Evolutionary conservation across 192 early-diverging fungal genomes (phyloP), one percentile per base, ranked within the genome.

Genomic region (Entomortierella lignicola): DNA sequence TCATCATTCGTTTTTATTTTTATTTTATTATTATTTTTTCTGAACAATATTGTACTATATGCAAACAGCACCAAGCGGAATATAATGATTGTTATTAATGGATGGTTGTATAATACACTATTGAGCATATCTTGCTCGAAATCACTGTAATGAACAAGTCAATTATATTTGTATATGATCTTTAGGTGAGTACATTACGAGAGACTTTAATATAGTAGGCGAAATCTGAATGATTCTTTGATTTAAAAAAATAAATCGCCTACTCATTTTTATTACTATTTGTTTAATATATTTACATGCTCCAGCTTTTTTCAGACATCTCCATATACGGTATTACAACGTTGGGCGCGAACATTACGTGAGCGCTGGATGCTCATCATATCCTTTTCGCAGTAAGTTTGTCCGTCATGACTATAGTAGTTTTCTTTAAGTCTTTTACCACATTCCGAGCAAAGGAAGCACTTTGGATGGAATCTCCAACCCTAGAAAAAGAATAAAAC

Each of bases 401-500:
- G 72, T 31, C 85, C 83, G 47, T 88, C 85, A 72, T 83, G 88
- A 59, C 86, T 88, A 80, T 92, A 94, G 69, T 94, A 94, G 23
- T 84, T 83, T 60, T 90, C 89, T 12, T 84, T 85, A 32, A 94
- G 80, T 13, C 85, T 74, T 15, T 59, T 63, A 12, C 56, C 71
- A 69, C 93, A 94, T 63, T 85, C 83, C 34, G 59, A 51, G 54
- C 96, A 98, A 4, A 83, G 85, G 87, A 96, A 98, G 84, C 95
- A 96, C 11, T 69, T 77, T 20, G 95, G 93, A 79, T 98, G 96
- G 87, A 92, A 97, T 48, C 93, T 77, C 81, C 86, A 87, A 23
- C 89, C 89, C 68, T 69, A 65, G 23, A 4, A 4, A 27, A 44
- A 50, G 25, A 15, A 5, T 21, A 29, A 25, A 8, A 31, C 30